Evolutionary conservation across 2,329 filamentous ascomycete genomes (phyloP).

Genomic region (Hypoxylon sp.): DNA sequence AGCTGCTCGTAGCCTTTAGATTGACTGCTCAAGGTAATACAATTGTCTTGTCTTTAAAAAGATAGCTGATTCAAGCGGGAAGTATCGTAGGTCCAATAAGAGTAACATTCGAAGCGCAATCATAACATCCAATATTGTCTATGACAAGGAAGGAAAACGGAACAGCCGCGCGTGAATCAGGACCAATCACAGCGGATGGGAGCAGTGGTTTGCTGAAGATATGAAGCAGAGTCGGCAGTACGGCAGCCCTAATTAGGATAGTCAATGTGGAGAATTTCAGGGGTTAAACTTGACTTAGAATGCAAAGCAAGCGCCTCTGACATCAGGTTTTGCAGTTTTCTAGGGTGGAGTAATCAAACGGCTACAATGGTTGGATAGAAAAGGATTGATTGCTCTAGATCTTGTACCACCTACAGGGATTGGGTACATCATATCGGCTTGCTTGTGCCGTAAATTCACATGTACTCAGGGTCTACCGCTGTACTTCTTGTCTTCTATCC

Average conservation of each 20-base stretch:
- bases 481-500: constrained; percentile 28
- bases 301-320: constrained; percentile 40
- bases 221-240: constrained; percentile 33
- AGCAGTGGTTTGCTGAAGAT: constrained; percentile 23
- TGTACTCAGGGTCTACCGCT: constrained; percentile 10
- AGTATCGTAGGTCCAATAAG: constrained; percentile 16
- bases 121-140: constrained; percentile 9
- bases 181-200: constrained; percentile 38
- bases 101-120: constrained; percentile 8
- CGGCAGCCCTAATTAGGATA: constrained; percentile 25
- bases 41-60: constrained; percentile 9
- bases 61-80: constrained; percentile 4
- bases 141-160: constrained; percentile 12
- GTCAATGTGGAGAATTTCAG: constrained; percentile 32
- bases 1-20: constrained; percentile 1
- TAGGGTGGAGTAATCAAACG: constrained; percentile 24
- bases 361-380: constrained; percentile 18
- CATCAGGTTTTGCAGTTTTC: constrained; percentile 34
- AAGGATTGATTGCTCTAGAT: not conserved
- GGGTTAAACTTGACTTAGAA: constrained; percentile 31
- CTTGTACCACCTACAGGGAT: constrained; percentile 26
- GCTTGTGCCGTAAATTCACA: constrained; percentile 1
- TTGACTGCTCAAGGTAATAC: not conserved
- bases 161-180: constrained; percentile 46
- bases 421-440: constrained; percentile 27